Evolutionary conservation across 176 grass and related monocot genomes (phyloP), one percentile per base, ranked within the genome.

Genomic region (Phragmites australis): DNA sequence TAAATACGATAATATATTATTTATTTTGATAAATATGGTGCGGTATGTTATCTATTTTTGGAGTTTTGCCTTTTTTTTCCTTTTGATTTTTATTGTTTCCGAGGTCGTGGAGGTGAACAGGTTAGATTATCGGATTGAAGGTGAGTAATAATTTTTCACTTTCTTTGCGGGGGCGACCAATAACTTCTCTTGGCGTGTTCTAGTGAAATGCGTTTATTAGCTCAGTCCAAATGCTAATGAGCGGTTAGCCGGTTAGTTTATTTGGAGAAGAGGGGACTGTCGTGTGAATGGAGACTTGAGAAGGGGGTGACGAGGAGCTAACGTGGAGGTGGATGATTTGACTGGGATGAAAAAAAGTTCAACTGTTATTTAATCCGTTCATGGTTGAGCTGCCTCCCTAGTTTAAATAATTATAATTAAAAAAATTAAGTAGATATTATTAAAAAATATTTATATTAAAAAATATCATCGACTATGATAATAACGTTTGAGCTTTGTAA

Each of bases 281-380:
- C 74, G 68, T 79, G 68, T 53, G 51, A 53, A 29, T 72, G 9
- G 47, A 39, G 56, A 77, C 76, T 41, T 5, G 30, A 5, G 65
- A 40, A 16, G 29, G 9, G 9, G 53, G 37, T 49, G 73, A 53
- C 22, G 48, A n/a, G 47, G 57, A 15, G 23, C 51, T 23, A 62
- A 78, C 65, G 54, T 78, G 75, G 83, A 52, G 66, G 55, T 39
- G 44, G 26, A 62, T 27, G 16, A 68, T 63, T 89, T 76, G 70
- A 85, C 63, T 9, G 0, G 1, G 6, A 4, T 13, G 8, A 19
- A n/a, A n/a, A n/a, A n/a, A n/a, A n/a, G n/a, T n/a, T n/a, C n/a
- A n/a, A 17, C 15, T 8, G 5, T 4, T 26, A 19, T 32, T 3
- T 19, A 0, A 48, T 9, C 21, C 19, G 6, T 19, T 68, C 15